phyloP scores from a whole-genome alignment of 2,329 filamentous ascomycete genomes.

The Ceratocystiopsis brevicomis region DNA sequence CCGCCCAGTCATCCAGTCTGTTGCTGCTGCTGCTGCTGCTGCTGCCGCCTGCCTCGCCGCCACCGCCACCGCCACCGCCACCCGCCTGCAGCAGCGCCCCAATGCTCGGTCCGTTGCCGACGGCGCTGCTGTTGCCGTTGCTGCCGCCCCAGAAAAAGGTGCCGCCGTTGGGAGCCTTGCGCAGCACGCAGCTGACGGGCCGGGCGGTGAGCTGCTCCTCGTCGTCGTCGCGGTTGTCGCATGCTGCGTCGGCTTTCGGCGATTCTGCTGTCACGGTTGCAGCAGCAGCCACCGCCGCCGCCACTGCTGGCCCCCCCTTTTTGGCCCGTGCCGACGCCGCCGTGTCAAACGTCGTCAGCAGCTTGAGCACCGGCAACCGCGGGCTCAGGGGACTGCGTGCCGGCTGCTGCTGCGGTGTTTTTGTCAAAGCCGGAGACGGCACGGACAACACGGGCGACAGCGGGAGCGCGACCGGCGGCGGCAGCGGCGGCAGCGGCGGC shows the following conservation, averaged over 20 bases:
- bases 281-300: too few species aligned
- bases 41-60: neutral
- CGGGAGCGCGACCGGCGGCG: too few species aligned
- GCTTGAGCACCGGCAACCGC: conserved; percentile 17
- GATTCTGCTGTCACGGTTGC: too few species aligned
- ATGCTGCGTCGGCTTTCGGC: neutral
- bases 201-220: conserved; percentile 21
- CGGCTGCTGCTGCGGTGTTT: too few species aligned
- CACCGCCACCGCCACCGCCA: neutral
- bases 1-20: neutral
- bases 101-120: conserved; percentile 20
- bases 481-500: too few species aligned
- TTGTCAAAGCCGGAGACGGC: too few species aligned
- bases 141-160: conserved; percentile 12
- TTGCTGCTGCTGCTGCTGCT: conserved; percentile 10
- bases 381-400: too few species aligned
- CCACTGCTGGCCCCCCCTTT: too few species aligned
- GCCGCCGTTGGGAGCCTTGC: neutral
- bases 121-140: conserved; percentile 6
- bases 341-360: conserved; percentile 24
- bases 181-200: conserved; percentile 15
- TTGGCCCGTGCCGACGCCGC: too few species aligned
- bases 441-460: too few species aligned
- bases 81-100: conserved; percentile 20
- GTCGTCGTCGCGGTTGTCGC: conserved; percentile 8